These are phyloP conservation scores for Colletotrichum sp. DNA, from an alignment of 2,329 filamentous ascomycete species.

Conservation along the genomic window DNA sequence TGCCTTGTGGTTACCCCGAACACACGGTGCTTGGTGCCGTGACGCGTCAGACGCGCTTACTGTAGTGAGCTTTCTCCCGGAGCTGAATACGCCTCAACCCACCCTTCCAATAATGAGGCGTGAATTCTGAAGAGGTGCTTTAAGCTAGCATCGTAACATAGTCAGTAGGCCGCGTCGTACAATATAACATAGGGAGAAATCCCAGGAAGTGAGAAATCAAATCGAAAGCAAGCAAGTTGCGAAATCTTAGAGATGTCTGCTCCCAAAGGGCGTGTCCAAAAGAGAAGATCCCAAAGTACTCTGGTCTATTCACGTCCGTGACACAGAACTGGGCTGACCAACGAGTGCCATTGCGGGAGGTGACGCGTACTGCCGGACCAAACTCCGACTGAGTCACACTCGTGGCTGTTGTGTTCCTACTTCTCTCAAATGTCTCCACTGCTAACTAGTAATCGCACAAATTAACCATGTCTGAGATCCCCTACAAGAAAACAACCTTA, in stretches of 20 bases:
- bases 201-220: not conserved
- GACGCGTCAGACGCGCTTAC: not conserved
- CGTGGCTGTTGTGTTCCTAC: not conserved
- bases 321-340: not conserved
- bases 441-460: not conserved
- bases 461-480: not conserved
- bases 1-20: not conserved
- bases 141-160: not conserved
- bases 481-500: not conserved
- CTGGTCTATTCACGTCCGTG: not conserved
- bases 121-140: not conserved
- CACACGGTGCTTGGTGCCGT: not conserved
- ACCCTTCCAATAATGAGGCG: not conserved
- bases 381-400: not conserved
- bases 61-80: not conserved
- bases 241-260: not conserved
- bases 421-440: not conserved
- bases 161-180: not conserved
- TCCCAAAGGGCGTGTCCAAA: not conserved
- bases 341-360: not conserved
- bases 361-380: not conserved
- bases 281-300: not conserved
- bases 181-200: not conserved
- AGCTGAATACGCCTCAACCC: not conserved
- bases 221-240: not conserved